phyloP scores from a whole-genome alignment of 768 basidiomycete genomes.

The Mycena haematopus region DNA sequence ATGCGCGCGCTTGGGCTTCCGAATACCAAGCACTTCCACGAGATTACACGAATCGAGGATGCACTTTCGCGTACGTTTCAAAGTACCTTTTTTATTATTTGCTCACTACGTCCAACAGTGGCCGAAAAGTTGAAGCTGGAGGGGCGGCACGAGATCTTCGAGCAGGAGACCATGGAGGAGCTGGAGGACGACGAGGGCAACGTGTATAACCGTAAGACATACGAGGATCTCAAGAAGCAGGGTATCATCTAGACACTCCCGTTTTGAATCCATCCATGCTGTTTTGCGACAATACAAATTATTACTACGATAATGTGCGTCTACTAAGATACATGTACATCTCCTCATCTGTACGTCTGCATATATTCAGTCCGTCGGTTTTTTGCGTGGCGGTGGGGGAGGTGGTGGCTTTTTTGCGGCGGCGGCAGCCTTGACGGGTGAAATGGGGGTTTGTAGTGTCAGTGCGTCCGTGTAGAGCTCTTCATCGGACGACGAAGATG shows the following conservation, averaged over 20 bases:
- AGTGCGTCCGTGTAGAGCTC: constrained; percentile 80
- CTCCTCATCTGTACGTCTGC: constrained; percentile 6
- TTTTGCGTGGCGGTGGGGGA: constrained; percentile 47
- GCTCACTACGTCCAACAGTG: constrained; percentile 53
- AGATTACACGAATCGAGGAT: constrained; percentile 97
- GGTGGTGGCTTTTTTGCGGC: constrained; percentile 54
- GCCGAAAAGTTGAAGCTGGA: constrained; percentile 98
- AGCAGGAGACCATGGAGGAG: constrained; percentile 96
- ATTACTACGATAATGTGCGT: constrained; percentile 13
- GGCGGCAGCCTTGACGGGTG: constrained; percentile 56
- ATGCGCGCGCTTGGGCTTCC: constrained; percentile 97
- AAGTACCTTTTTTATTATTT: neutral
- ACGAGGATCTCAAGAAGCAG: constrained; percentile 95
- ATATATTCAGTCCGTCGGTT: constrained; percentile 32
- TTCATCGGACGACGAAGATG: constrained; percentile 85
- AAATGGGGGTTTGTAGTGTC: constrained; percentile 72
- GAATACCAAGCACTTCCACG: constrained; percentile 99
- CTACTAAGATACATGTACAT: constrained; percentile 19
- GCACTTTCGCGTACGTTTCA: constrained; percentile 84
- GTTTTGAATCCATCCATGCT: constrained; percentile 9
- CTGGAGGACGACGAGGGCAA: constrained; percentile 98
- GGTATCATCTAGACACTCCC: constrained; percentile 45
- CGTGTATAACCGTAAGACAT: constrained; percentile 98
- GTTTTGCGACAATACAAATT: neutral
- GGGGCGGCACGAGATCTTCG: constrained; percentile 92